Evolutionary conservation across 306 rosid genomes (phyloP), one percentile per base, ranked within the genome.

Genomic region (Senna siamea): DNA sequence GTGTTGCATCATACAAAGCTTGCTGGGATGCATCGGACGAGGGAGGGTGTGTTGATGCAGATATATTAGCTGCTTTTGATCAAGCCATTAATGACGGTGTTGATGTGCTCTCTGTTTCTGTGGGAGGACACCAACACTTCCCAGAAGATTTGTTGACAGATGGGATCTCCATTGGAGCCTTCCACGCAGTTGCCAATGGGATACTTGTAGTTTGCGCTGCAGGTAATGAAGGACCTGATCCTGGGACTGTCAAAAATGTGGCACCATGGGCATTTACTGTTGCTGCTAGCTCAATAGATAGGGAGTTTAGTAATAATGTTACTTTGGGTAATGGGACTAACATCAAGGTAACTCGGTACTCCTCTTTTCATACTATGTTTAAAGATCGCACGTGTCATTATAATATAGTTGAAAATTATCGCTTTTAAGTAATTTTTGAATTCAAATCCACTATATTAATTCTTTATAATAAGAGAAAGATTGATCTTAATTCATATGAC

Each of bases 41-140:
- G 0, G 69, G 66, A 0, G 58, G 61, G 1, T 94, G 98, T 77
- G 73, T 9, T 5, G 92, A 81, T 9, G 89, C 94, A 0, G 98
- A 94, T 44, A 44, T 89, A 0, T 1, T 93, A 17, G 84, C 88
- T 0, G 98, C 82, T 7, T 77, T 92, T 7, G 96, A 92, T 1
- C 82, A 87, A 26, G 97, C 97, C 63, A 92, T 88, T 5, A 5
- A 44, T 1, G 98, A 92, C 12, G 90, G 96, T 8, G 98, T 85
- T 46, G 96, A 89, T 44, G 74, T 92, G 6, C 75, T 92, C 13
- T 86, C 92, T 0, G 50, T 79, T 8, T 88, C 97, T 0, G 2
- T 82, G 1, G 93, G 96, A 4, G 73, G 81, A 26, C n/a, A 26
- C 30, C 30, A 3, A 6, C 23, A 0, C 0, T 13, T 50, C 4